Conservation (phyloP, 2,329 filamentous ascomycete genomes). For the Colletotrichum noveboracense region DNA sequence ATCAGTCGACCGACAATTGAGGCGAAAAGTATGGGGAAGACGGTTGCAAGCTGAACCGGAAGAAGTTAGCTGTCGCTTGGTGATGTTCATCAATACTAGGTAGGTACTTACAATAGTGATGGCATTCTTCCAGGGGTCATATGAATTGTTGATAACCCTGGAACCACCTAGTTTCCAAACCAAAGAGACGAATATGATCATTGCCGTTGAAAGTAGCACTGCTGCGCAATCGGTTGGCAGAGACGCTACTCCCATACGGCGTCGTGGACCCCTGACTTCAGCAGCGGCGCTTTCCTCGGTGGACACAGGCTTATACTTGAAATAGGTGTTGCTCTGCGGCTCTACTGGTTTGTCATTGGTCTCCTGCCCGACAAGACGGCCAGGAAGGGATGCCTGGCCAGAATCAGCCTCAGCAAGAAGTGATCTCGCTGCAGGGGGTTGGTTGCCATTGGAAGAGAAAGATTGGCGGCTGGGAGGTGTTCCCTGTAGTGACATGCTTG, state of each 20-base stretch:
- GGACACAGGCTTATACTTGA: neutral
- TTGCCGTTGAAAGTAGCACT: neutral
- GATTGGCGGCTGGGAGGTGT: neutral
- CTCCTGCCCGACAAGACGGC: neutral
- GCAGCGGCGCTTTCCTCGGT: neutral
- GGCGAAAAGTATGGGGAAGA: neutral
- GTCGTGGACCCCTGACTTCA: neutral
- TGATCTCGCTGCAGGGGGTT: accelerated
- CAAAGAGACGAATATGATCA: neutral
- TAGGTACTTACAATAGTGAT: neutral
- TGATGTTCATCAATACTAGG: accelerated
- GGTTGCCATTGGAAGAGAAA: neutral
- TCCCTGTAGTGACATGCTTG: neutral
- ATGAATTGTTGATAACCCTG: neutral
- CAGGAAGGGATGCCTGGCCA: neutral
- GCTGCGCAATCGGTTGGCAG: neutral
- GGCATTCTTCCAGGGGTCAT: neutral
- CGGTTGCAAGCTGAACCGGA: neutral
- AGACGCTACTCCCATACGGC: neutral
- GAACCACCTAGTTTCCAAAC: neutral
- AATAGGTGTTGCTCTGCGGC: neutral
- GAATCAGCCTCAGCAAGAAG: neutral
- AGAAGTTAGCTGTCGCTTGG: accelerated
- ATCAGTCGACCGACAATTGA: neutral
- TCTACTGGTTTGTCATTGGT: accelerated